phyloP scores from a whole-genome alignment of 305 asterid species.

The Fraxinus latifolia region DNA sequence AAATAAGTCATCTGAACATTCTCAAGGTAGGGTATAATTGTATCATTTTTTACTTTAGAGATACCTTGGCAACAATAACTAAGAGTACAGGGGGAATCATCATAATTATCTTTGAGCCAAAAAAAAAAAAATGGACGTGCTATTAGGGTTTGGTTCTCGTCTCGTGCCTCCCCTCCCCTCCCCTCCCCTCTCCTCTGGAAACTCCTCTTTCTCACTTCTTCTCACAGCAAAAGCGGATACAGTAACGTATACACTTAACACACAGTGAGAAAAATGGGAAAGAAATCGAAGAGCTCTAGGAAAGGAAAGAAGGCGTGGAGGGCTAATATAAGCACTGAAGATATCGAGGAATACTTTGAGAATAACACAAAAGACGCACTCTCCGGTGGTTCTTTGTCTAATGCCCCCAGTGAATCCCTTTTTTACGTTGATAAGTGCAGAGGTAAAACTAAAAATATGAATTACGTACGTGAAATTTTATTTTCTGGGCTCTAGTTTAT shows the following conservation, averaged over 20 bases:
- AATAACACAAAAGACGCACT: conserved; percentile 88
- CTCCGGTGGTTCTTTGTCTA: conserved; percentile 83
- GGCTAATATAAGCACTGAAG: conserved; percentile 85
- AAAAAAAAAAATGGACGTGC: no score
- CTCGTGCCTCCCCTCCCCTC: neutral
- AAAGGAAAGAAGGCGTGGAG: conserved; percentile 98
- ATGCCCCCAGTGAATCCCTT: conserved; percentile 62
- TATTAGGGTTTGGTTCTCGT: no score
- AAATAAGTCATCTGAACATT: no score
- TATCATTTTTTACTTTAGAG: neutral
- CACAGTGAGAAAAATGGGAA: conserved; percentile 53
- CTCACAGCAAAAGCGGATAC: neutral
- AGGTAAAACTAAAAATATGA: conserved; percentile 36
- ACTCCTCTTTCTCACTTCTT: neutral
- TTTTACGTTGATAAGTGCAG: conserved; percentile 78
- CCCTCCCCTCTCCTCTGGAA: neutral
- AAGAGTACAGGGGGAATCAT: neutral
- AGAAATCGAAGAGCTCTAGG: conserved; percentile 72
- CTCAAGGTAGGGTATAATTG: neutral
- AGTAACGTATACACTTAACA: neutral
- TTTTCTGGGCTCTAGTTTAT: neutral
- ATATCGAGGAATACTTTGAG: conserved; percentile 75
- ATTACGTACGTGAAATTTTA: neutral
- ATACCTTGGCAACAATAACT: neutral
- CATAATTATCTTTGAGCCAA: neutral